Conservation (phyloP, 225 moss, liverwort and hornwort species). For the Climacium dendroides region DNA sequence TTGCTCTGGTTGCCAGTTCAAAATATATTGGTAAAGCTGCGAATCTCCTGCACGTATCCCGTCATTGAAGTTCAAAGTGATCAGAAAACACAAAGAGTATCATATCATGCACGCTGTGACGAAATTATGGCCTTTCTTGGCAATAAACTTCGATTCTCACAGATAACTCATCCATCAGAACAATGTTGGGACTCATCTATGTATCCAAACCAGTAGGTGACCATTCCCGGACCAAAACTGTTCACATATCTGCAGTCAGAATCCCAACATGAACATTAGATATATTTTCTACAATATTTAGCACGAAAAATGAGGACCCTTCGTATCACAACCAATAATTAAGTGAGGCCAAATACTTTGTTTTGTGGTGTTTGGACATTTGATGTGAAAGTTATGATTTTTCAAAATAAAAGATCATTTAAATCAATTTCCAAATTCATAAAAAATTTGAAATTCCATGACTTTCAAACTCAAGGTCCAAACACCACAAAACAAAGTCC, state of each 20-base stretch:
- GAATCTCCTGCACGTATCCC: neutral
- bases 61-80: neutral
- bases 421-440: no score
- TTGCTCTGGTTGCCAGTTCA: neutral
- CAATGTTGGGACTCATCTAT: slow-evolving; percentile 38
- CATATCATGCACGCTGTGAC: neutral
- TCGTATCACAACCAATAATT: neutral
- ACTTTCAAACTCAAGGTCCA: no score
- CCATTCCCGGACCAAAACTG: slow-evolving; percentile 53
- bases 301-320: neutral
- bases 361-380: no score
- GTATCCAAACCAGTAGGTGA: slow-evolving; percentile 38
- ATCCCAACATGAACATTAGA: neutral
- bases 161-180: slow-evolving; percentile 42
- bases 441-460: no score
- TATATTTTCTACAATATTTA: neutral
- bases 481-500: no score
- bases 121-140: slow-evolving; percentile 7
- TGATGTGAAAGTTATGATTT: no score
- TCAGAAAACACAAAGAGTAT: neutral
- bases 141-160: slow-evolving; percentile 32
- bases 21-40: neutral
- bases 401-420: no score
- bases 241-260: slow-evolving; percentile 40
- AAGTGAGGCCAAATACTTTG: no score